Evolutionary conservation across 148 eudicot genomes (phyloP).

Genomic region (Fagopyrum esculentum): DNA sequence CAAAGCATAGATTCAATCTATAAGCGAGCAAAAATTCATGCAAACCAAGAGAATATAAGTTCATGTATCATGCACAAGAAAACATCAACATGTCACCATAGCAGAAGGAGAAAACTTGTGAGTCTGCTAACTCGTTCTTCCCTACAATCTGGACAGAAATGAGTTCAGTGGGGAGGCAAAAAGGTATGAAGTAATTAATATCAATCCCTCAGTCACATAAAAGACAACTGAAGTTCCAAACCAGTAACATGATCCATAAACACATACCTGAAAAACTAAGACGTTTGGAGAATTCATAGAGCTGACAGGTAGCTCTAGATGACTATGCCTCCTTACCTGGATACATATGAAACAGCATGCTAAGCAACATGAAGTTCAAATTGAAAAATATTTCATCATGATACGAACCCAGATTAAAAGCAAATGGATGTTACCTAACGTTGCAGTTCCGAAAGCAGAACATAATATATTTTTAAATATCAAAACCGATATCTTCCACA

Average conservation of each 20-base stretch:
- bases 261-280: conserved; percentile 76
- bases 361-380: not conserved
- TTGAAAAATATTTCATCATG: not conserved
- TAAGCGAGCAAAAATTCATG: not conserved
- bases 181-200: not conserved
- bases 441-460: not conserved
- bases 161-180: not conserved
- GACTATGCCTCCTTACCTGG: conserved; percentile 50
- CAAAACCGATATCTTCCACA: not conserved
- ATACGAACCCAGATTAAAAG: not conserved
- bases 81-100: not conserved
- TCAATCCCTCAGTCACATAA: not conserved
- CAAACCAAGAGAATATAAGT: not conserved
- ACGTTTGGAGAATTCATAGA: conserved; percentile 56
- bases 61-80: not conserved
- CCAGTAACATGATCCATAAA: not conserved
- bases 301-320: conserved; percentile 61
- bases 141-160: conserved; percentile 54
- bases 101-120: conserved; percentile 40
- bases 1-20: not conserved
- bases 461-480: not conserved
- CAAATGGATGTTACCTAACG: not conserved
- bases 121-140: conserved; percentile 55
- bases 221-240: not conserved
- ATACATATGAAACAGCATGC: conserved; percentile 7